Percentiles rank a stretch among this genome's conserved stretches.
phyloP scores from a whole-genome alignment of 2,329 filamentous ascomycete genomes.

The Colletotrichum gigasporum region DNA sequence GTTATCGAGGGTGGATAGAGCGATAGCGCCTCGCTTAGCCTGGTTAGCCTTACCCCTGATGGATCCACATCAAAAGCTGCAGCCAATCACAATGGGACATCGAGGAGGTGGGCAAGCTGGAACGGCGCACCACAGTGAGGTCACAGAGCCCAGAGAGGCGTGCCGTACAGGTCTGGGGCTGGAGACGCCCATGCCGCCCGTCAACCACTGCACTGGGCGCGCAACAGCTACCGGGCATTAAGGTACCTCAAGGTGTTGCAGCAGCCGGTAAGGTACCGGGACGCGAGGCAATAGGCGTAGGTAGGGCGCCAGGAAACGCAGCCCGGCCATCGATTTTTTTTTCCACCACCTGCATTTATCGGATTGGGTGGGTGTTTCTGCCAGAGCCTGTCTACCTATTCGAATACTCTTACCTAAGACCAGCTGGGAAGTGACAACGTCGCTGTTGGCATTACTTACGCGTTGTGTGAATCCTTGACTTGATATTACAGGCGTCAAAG shows the following conservation, averaged over 20 bases:
- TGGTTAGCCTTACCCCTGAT: constrained; percentile 27
- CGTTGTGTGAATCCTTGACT: not conserved
- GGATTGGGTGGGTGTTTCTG: not conserved
- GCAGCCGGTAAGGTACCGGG: no score
- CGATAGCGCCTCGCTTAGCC: constrained; percentile 33
- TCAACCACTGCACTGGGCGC: constrained; percentile 14
- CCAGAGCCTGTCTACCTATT: not conserved
- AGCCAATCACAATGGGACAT: not conserved
- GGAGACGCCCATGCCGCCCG: constrained; percentile 20
- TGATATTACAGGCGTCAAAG: not conserved
- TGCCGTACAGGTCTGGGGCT: constrained; percentile 10
- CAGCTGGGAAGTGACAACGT: not conserved
- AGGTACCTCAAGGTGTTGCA: not conserved
- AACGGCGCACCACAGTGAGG: constrained; percentile 29
- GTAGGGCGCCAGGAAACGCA: not conserved
- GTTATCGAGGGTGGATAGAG: constrained; percentile 32
- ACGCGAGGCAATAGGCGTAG: no score
- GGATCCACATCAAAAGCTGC: not conserved
- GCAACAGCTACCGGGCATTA: not conserved
- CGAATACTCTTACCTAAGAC: constrained; percentile 16
- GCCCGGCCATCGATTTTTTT: not conserved
- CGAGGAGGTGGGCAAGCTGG: constrained; percentile 17
- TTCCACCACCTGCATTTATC: constrained; percentile 12
- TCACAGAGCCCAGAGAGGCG: constrained; percentile 30
- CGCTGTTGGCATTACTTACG: not conserved